Evolutionary conservation across 768 basidiomycete species (phyloP), one percentile per base, ranked within the genome.

Genomic region (Scleroderma bovista): DNA sequence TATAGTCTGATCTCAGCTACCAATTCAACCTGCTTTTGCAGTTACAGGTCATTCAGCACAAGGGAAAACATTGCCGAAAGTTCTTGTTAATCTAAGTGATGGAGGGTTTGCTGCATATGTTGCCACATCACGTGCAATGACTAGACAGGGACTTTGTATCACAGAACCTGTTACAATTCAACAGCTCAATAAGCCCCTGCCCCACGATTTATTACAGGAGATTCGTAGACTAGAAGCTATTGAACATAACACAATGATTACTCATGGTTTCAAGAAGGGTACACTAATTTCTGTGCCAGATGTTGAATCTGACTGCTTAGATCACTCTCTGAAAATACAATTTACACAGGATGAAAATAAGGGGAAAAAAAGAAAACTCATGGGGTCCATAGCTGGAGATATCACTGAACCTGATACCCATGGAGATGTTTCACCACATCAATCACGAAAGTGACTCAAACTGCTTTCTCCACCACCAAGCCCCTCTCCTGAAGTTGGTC

Each of bases 41-140:
- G 46, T 67, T 0, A 69, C 68, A 0, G 63, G 65, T 2, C 69
- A 69, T 23, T 59, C 56, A 16, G 57, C 61, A 1, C 69, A 69
- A 52, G 69, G 69, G 3, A 63, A 65, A 44, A 61, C 61, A 0
- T 39, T 70, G 9, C 51, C 48, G 0, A 42, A 43, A 13, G 56
- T 67, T 0, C 10, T 69, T 2, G 55, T 55, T 3, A 54, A 56
- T 16, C 32, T 69, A 6, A 47, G 54, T 20, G 47, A 58, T 7
- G 61, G 61, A 2, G 57, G 62, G 0, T 65, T 61, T 51, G 54
- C 38, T 5, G 62, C 63, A 9, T 69, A 70, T 56, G 65, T 70
- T 6, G 63, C 66, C 6, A 58, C 46, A 24, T 40, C 39, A 2
- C 39, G 19, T 17, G 39, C 39, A 40, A n/a, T 11, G 3, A 17